phyloP scores from a whole-genome alignment of 2,329 filamentous ascomycete species.

The Trichoderma citrinoviride region DNA sequence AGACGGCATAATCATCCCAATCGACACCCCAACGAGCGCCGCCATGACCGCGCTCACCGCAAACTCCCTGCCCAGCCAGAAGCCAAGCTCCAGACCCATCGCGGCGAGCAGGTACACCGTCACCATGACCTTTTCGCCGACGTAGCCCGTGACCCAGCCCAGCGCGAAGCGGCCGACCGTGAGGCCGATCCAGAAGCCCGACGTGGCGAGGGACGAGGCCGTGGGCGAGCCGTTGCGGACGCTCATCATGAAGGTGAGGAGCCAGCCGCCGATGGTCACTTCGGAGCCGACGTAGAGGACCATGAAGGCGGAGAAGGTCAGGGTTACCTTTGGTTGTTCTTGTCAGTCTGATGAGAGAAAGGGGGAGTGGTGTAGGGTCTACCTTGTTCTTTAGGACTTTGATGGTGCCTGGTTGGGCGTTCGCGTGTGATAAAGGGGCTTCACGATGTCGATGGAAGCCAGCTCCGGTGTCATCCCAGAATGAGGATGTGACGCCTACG shows the following conservation, averaged over 20 bases:
- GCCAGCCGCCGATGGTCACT: conserved; percentile 76
- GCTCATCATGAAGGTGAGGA: conserved; percentile 78
- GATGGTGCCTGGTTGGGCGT: not conserved
- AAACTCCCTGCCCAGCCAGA: conserved; percentile 79
- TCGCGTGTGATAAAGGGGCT: not conserved
- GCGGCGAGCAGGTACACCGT: conserved; percentile 61
- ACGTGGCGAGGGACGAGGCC: conserved; percentile 64
- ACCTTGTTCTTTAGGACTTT: conserved; percentile 17
- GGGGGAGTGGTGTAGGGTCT: not conserved
- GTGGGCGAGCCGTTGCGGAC: conserved; percentile 66
- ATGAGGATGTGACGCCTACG: conserved; percentile 8
- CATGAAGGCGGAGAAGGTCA: conserved; percentile 50
- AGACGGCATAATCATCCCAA: conserved; percentile 21
- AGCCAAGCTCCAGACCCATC: conserved; percentile 66
- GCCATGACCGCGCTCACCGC: conserved; percentile 72
- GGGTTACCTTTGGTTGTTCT: not conserved
- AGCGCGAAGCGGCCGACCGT: conserved; percentile 68
- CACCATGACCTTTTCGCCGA: conserved; percentile 69
- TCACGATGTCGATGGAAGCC: not conserved
- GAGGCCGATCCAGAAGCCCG: conserved; percentile 79
- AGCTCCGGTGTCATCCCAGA: conserved; percentile 17
- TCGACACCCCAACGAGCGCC: conserved; percentile 32
- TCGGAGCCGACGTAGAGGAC: conserved; percentile 75
- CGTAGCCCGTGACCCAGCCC: conserved; percentile 66
- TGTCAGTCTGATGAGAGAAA: not conserved